These are phyloP conservation scores for Alternaria hordeiaustralica DNA, from an alignment of 2,329 filamentous ascomycete genomes.

Conservation along the genomic window DNA sequence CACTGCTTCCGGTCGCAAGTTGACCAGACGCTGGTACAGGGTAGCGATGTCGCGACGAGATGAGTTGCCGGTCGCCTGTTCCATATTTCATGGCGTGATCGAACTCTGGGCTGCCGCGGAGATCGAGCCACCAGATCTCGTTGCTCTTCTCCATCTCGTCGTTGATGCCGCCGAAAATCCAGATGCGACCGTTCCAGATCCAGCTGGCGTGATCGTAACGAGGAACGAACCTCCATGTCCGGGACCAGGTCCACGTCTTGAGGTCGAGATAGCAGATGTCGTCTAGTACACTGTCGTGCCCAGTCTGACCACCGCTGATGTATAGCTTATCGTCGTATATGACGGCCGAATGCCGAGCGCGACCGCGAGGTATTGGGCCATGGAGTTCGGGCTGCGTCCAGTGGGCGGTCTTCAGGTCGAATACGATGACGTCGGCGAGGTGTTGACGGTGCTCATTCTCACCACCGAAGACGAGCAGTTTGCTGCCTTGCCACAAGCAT, in stretches of 20 bases:
- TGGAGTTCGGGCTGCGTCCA: conserved; percentile 92
- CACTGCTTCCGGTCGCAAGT: conserved; percentile 49
- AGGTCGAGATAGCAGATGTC: conserved; percentile 97
- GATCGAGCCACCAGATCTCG: conserved; percentile 96
- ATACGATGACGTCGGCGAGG: conserved; percentile 92
- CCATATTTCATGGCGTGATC: conserved; percentile 70
- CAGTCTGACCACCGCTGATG: conserved; percentile 93
- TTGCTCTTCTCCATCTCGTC: conserved; percentile 97
- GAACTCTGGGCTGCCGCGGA: conserved; percentile 88
- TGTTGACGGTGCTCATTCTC: conserved; percentile 98
- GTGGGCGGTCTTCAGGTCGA: conserved; percentile 90
- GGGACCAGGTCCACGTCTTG: conserved; percentile 97
- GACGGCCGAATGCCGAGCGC: conserved; percentile 91
- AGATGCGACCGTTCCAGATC: conserved; percentile 90
- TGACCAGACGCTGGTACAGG: conserved; percentile 38
- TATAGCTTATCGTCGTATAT: conserved; percentile 97
- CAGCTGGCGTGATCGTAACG: conserved; percentile 95
- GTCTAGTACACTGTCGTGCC: conserved; percentile 90
- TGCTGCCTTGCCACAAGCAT: conserved; percentile 90
- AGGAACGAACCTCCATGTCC: conserved; percentile 92
- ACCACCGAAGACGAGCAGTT: conserved; percentile 95
- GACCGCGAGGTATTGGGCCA: conserved; percentile 84
- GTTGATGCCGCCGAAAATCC: conserved; percentile 94
- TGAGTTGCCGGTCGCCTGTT: conserved; percentile 52
- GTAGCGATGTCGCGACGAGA: conserved; percentile 41